phyloP scores from a whole-genome alignment of 1,284 basidiomycete genomes.

The Violaceomyces palustris region DNA sequence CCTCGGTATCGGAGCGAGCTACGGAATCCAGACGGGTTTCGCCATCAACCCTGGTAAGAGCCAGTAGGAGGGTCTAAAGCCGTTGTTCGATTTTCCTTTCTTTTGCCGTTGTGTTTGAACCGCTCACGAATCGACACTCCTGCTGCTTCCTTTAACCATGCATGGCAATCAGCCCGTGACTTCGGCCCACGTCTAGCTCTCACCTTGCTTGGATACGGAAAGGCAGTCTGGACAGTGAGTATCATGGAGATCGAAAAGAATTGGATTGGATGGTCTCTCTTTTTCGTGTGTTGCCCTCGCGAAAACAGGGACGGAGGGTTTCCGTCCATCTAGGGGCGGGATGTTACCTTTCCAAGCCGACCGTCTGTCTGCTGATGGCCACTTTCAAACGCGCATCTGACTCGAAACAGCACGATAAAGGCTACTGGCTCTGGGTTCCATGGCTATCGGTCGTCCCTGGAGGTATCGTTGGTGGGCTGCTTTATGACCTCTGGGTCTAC shows the following conservation, averaged over 20 bases:
- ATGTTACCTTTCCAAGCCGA: too few relatives aligned
- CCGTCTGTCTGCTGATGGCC: too few relatives aligned
- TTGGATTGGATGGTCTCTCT: too few relatives aligned
- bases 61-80: neutral
- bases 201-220: neutral
- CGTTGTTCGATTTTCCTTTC: neutral
- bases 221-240: neutral
- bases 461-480: neutral
- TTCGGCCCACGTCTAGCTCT: neutral
- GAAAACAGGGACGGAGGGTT: too few relatives aligned
- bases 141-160: too few relatives aligned
- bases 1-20: neutral
- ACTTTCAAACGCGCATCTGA: neutral
- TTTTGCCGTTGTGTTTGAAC: too few relatives aligned
- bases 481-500: neutral
- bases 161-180: neutral
- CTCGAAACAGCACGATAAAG: neutral
- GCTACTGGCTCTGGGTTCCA: neutral
- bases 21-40: neutral
- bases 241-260: too few relatives aligned
- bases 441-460: neutral
- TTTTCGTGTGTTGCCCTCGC: too few relatives aligned
- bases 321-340: too few relatives aligned
- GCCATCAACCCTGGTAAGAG: neutral
- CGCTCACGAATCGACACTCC: too few relatives aligned